Evolutionary conservation across 2,329 filamentous ascomycete species (phyloP).

Genomic region (Talaromyces sp.): DNA sequence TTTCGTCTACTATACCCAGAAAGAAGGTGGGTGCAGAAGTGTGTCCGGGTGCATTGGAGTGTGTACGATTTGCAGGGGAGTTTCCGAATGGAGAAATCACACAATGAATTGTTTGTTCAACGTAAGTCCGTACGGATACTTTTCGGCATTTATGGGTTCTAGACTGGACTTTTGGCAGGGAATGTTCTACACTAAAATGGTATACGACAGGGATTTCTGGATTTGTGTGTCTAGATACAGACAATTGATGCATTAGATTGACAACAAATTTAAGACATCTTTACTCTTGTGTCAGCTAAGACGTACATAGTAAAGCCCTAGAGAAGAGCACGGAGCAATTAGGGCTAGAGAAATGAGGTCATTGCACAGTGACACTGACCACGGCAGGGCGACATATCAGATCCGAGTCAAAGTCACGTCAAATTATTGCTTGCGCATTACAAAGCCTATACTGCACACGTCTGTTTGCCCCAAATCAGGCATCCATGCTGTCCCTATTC

Average conservation of each 20-base stretch:
- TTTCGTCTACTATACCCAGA: background rate
- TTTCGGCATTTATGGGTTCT: background rate
- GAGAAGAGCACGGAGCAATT: background rate
- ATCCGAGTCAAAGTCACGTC: background rate
- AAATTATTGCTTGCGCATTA: background rate
- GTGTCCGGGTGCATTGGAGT: background rate
- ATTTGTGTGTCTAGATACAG: background rate
- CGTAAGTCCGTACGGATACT: background rate
- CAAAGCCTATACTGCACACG: background rate
- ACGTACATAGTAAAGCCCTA: background rate
- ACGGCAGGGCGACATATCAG: background rate
- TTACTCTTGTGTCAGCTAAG: background rate
- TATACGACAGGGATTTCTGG: background rate
- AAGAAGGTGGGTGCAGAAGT: background rate
- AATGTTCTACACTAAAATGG: background rate
- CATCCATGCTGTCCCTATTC: slow-evolving; percentile 5
- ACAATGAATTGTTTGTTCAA: slow-evolving; percentile 3
- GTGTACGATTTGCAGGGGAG: slow-evolving; percentile 1
- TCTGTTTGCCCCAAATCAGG: slow-evolving; percentile 5
- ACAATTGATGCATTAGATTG: background rate
- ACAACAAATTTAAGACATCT: background rate
- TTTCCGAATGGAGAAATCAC: background rate
- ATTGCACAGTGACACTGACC: background rate
- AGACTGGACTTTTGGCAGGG: background rate
- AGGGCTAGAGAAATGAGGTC: slow-evolving; percentile 8